phyloP scores from a whole-genome alignment of 179 eudicot species.

The Sideroxylon spinosum region DNA sequence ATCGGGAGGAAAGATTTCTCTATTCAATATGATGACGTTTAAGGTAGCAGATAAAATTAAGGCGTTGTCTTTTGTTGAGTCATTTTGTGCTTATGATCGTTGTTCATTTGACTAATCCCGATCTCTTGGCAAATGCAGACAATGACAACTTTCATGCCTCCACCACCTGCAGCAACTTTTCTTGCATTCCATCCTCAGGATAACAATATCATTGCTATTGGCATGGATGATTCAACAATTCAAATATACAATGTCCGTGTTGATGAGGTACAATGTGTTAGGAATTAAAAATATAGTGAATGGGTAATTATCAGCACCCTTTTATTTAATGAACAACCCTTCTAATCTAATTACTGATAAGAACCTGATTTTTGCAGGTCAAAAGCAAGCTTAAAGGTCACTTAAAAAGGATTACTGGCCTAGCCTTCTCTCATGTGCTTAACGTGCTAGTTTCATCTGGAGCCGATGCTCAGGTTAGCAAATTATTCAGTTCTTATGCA shows the following conservation, averaged over 20 bases:
- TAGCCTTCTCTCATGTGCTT: conserved; percentile 80
- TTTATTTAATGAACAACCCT: background rate
- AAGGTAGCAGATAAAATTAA: conserved; percentile 45
- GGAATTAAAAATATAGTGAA: background rate
- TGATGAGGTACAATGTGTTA: conserved; percentile 63
- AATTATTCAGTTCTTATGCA: background rate
- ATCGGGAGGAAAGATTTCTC: conserved; percentile 90
- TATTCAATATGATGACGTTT: conserved; percentile 93
- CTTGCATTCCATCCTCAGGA: conserved; percentile 98
- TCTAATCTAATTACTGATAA: background rate
- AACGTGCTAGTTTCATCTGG: conserved; percentile 90
- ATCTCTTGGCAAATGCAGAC: conserved; percentile 52
- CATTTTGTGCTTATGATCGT: background rate
- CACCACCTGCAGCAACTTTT: conserved; percentile 95
- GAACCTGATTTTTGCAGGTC: conserved; percentile 47
- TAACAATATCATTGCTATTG: conserved; percentile 88
- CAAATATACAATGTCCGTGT: conserved; percentile 94
- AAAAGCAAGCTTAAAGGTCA: conserved; percentile 97
- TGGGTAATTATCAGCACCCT: background rate
- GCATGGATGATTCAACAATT: conserved; percentile 95
- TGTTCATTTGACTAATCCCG: background rate
- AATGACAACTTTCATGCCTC: conserved; percentile 96
- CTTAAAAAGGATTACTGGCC: conserved; percentile 88
- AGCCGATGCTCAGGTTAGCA: conserved; percentile 88
- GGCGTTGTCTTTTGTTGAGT: background rate